phyloP scores from a whole-genome alignment of 352 stramenopile genomes.

The Phytophthora crassamura region DNA sequence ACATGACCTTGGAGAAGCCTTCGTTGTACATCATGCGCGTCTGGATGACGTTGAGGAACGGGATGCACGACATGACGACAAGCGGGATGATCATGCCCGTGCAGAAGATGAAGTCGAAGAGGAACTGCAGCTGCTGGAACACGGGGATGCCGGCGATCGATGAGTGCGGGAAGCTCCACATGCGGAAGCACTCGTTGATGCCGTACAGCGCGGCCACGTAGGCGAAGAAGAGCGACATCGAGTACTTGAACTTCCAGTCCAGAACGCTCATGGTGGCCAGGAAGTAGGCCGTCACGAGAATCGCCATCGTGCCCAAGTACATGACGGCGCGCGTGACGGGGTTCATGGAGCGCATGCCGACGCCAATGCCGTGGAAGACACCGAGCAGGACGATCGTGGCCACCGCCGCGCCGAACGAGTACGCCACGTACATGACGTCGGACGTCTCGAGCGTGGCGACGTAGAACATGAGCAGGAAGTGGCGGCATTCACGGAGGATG shows the following conservation, averaged over 20 bases:
- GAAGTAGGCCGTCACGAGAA: conserved; percentile 53
- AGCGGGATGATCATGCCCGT: conserved; percentile 68
- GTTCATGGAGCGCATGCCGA: conserved; percentile 52
- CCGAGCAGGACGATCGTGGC: conserved; percentile 60
- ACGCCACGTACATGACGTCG: conserved; percentile 58
- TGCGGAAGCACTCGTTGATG: conserved; percentile 77
- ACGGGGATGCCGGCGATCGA: conserved; percentile 60
- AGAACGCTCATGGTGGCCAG: conserved; percentile 50
- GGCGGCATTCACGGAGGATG: conserved; percentile 71
- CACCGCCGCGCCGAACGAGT: conserved; percentile 54
- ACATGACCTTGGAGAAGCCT: conserved; percentile 84
- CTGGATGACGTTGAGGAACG: conserved; percentile 84
- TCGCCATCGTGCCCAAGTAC: conserved; percentile 50
- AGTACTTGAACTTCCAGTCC: conserved; percentile 46
- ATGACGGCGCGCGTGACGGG: conserved; percentile 52
- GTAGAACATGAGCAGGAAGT: conserved; percentile 84
- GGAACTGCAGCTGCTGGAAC: conserved; percentile 81
- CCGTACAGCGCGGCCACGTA: conserved; percentile 71
- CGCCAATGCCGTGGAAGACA: conserved; percentile 48
- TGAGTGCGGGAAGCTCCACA: conserved; percentile 69
- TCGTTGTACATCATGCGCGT: conserved; percentile 91
- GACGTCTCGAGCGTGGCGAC: conserved; percentile 60
- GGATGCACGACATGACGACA: conserved; percentile 71
- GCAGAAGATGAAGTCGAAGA: conserved; percentile 85
- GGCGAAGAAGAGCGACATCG: conserved; percentile 68